Percentiles rank a stretch among this genome's conserved stretches.
These are phyloP conservation scores for Fusarium pilosicola DNA, from an alignment of 2,329 filamentous ascomycete genomes.

Conservation along the genomic window DNA sequence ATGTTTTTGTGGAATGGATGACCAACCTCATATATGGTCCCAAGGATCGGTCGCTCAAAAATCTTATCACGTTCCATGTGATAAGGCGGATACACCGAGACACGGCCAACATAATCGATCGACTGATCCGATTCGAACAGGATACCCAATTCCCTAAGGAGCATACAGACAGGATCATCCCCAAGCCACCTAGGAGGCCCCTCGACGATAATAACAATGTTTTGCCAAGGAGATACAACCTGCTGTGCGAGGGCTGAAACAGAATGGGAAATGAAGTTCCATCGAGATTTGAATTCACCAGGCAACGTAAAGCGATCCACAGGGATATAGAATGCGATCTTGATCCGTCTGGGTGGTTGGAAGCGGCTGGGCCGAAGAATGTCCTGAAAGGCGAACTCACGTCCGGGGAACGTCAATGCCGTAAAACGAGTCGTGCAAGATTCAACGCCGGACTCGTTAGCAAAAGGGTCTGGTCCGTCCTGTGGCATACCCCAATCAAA, in stretches of 20 bases:
- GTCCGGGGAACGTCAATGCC: neutral
- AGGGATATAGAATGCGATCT: neutral
- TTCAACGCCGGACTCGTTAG: rapidly evolving
- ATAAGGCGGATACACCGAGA: neutral
- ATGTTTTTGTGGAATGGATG: no score
- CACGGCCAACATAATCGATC: neutral
- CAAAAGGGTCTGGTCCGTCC: no score
- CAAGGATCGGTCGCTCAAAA: neutral
- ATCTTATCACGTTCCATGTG: neutral
- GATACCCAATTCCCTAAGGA: neutral
- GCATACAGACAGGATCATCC: neutral
- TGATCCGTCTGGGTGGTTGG: neutral
- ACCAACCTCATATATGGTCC: rapidly evolving
- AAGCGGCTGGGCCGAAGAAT: neutral
- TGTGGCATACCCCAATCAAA: no score
- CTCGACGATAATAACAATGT: neutral
- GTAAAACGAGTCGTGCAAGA: neutral
- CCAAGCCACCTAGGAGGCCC: neutral
- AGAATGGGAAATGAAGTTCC: neutral
- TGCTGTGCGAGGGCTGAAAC: neutral
- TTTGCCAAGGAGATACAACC: neutral
- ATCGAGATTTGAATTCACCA: rapidly evolving
- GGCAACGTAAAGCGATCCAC: no score
- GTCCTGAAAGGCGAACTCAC: neutral
- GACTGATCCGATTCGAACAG: neutral